Conservation (phyloP, 2,329 filamentous ascomycete genomes). For the Dactylellina cionopaga region DNA sequence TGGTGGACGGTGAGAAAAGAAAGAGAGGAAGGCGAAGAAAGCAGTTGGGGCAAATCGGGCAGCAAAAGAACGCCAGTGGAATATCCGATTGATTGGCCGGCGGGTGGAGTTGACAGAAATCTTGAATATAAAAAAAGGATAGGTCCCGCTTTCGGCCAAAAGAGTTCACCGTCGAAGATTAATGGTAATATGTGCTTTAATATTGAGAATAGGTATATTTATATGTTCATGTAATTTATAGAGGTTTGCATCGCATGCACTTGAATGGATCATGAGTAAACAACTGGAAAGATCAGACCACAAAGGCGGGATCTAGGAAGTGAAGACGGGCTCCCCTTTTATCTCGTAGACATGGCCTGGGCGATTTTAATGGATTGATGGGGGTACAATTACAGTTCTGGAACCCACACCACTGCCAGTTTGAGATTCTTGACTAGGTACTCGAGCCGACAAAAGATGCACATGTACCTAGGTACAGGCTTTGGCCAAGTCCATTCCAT, state of each 20-base stretch:
- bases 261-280: constrained; percentile 2
- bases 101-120: background rate
- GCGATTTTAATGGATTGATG: constrained; percentile 3
- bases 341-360: constrained; percentile 20
- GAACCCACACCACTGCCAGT: constrained; percentile 20
- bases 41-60: constrained; percentile 9
- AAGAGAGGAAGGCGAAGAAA: background rate
- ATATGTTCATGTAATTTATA: no score
- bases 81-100: constrained; percentile 18
- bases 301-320: constrained; percentile 6
- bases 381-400: constrained; percentile 27
- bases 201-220: no score
- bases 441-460: constrained; percentile 22
- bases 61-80: constrained; percentile 4
- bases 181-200: no score
- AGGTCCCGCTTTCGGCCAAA: constrained; percentile 25
- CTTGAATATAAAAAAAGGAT: background rate
- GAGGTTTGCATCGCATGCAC: no score
- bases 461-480: constrained; percentile 17
- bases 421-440: constrained; percentile 29
- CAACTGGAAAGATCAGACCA: constrained; percentile 17
- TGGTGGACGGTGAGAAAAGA: background rate
- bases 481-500: constrained; percentile 15
- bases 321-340: constrained; percentile 33
- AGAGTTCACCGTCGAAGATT: constrained; percentile 3